Conservation (phyloP, 1,284 basidiomycete genomes). For the Phaffia rhodozyma region DNA sequence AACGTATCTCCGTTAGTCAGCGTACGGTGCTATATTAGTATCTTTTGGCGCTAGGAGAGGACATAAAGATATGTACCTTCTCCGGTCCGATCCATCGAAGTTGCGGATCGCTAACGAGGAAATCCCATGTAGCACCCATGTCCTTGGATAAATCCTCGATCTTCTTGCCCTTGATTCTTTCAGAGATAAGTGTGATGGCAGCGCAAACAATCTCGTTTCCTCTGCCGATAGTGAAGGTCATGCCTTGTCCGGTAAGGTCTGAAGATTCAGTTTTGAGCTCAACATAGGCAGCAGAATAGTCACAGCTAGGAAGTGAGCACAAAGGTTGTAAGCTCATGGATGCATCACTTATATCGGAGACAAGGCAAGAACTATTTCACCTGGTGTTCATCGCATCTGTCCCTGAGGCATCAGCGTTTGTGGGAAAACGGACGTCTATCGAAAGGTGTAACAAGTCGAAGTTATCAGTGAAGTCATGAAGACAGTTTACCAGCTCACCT, state of each 20-base stretch:
- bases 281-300: slow-evolving; percentile 88
- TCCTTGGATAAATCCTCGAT: slow-evolving; percentile 68
- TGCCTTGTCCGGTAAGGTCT: slow-evolving; percentile 69
- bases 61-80: slow-evolving; percentile 21
- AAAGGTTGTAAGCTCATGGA: neutral
- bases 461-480: neutral
- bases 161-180: slow-evolving; percentile 70
- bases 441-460: slow-evolving; percentile 6
- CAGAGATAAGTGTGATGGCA: slow-evolving; percentile 65
- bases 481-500: neutral
- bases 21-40: neutral
- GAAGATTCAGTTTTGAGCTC: slow-evolving; percentile 50
- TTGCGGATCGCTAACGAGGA: slow-evolving; percentile 71
- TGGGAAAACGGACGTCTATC: slow-evolving; percentile 69
- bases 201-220: slow-evolving; percentile 86
- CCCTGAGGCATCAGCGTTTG: slow-evolving; percentile 37
- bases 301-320: slow-evolving; percentile 66
- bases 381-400: slow-evolving; percentile 21
- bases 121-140: slow-evolving; percentile 76
- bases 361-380: slow-evolving; percentile 22
- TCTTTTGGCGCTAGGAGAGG: neutral
- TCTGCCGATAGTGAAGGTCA: slow-evolving; percentile 92
- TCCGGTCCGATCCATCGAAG: slow-evolving; percentile 60
- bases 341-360: slow-evolving; percentile 23
- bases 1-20: neutral